Evolutionary conservation across 2,329 filamentous ascomycete genomes (phyloP), one percentile per base, ranked within the genome.

Genomic region (Stemphylium lycopersici): DNA sequence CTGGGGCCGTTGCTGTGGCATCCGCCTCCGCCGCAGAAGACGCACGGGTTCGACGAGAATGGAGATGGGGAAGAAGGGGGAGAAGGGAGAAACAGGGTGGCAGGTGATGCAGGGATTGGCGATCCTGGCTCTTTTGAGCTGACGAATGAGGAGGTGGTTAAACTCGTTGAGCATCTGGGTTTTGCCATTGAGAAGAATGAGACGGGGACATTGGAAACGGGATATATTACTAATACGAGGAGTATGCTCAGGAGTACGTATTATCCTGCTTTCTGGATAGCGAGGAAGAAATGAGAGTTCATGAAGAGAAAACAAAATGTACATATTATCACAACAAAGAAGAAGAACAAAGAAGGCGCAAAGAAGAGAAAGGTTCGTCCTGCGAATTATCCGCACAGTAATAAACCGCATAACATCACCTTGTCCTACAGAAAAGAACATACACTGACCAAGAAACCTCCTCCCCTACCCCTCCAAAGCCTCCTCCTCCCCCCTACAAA

Each of bases 1-100:
- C 80, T 96, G 20, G 95, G 95, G 0, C 95, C 95, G 0, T 77
- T 99, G 49, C 80, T 98, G 36, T 99, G 95, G 95, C 96, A 99
- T 74, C 98, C 96, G 73, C 91, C 96, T 73, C 91, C 96, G 71
- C 89, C 91, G 62, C 84, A 88, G 37, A 44, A 41, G 43, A 46
- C 45, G 16, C 12, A 29, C 3, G 32, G 45, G 8, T 29, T 8
- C 13, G 40, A 45, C 7, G 48, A 54, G 1, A 39, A 51, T 4
- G 48, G 22, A 6, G 44, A 52, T 1, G 41, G 43, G 13, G 57
- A 59, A 48, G 57, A 20, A 46, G 37, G 2, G 4, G 18, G 59
- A 5, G 59, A 20, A 20, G 20, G 20, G 20, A 20, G 64, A 26
- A 65, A 69, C 1, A 43, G 56, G 11, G 11, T 4, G 6, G 31